Percentiles rank a stretch among this genome's conserved stretches.
phyloP scores from a whole-genome alignment of 176 grass and related monocot genomes.

The Avena insularis region DNA sequence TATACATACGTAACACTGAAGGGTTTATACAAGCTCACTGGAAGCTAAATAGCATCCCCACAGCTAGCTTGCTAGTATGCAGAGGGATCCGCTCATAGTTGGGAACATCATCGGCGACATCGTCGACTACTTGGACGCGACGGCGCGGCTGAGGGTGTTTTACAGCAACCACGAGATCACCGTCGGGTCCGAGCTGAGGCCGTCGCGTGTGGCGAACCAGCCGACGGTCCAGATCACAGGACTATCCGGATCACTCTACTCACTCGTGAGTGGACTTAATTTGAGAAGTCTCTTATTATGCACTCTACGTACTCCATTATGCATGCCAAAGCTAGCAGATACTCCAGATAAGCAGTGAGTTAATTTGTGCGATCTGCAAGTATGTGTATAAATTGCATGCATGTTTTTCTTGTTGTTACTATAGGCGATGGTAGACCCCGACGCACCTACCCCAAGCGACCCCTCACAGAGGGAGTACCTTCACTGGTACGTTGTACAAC shows the following conservation, averaged over 20 bases:
- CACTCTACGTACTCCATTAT: neutral
- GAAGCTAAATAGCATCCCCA: neutral
- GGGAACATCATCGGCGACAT: slow-evolving; percentile 70
- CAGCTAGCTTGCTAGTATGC: too few relatives aligned
- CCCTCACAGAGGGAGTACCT: slow-evolving; percentile 79
- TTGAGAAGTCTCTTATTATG: slow-evolving; percentile 51
- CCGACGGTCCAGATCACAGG: slow-evolving; percentile 67
- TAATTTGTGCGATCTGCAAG: too few relatives aligned
- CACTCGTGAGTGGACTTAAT: slow-evolving; percentile 57
- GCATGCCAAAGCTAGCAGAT: too few relatives aligned
- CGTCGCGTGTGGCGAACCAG: slow-evolving; percentile 63
- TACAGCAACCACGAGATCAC: slow-evolving; percentile 74
- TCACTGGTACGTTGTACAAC: slow-evolving; percentile 57
- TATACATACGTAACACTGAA: neutral
- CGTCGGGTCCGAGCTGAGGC: slow-evolving; percentile 74
- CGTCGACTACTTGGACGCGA: slow-evolving; percentile 54
- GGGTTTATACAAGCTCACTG: neutral
- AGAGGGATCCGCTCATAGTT: slow-evolving; percentile 54
- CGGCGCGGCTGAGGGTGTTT: slow-evolving; percentile 55
- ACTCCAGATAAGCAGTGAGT: too few relatives aligned
- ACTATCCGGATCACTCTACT: slow-evolving; percentile 57
- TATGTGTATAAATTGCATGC: too few relatives aligned
- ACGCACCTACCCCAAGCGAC: slow-evolving; percentile 66
- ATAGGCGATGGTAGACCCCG: too few relatives aligned
- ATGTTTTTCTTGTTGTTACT: too few relatives aligned